Base-by-base conservation (phyloP, 495 filamentous ascomycete species). In the Penicillium daleae region DNA sequence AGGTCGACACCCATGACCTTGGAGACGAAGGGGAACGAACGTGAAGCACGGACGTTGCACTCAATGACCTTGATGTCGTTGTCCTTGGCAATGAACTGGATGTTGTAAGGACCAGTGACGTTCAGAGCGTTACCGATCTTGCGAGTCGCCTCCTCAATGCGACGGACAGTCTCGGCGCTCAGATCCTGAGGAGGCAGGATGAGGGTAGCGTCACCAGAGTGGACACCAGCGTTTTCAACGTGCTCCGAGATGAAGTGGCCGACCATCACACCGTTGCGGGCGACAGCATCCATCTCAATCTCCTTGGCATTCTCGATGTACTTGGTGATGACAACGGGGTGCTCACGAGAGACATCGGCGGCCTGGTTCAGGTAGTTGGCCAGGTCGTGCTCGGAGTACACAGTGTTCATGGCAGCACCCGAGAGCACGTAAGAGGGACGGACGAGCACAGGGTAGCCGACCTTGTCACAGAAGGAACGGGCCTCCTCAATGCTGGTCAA, bases 31-130 rank as follows among this genome's bases (percentile, higher is more conserved):
- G 95, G 95, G 82, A 98, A 98, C 1, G 94, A 97, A 53, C 95
- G 86, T 46, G 95, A 97, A 21, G 95, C 95, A 55, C 95, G 87
- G 44, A 98, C 95, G 71, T 99, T 99, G 78, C 95, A 99, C 78
- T 99, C 95, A 64, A 99, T 99, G 63, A 73, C 95, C 83, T 98
- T 99, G 79, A 99, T 98, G 67, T 97, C 95, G 71, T 98, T 97
- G 75, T 98, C 92, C 81, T 99, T 99, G 56, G 95, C 95, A 68
- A 99, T 99, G 79, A 99, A 99, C 76, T 99, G 95, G 63, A 99
- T 99, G 78, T 99, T 99, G 85, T 89, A 97, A 22, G 95, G 95
- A 48, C 95, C 95, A 42, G 95, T 98, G 51, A 99, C 90, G 69
- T 98, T 97, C 24, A 99, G 86, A 29, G 96, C 95, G 65, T 90